phyloP scores from a whole-genome alignment of 306 rosid genomes.

The Sindora glabra region DNA sequence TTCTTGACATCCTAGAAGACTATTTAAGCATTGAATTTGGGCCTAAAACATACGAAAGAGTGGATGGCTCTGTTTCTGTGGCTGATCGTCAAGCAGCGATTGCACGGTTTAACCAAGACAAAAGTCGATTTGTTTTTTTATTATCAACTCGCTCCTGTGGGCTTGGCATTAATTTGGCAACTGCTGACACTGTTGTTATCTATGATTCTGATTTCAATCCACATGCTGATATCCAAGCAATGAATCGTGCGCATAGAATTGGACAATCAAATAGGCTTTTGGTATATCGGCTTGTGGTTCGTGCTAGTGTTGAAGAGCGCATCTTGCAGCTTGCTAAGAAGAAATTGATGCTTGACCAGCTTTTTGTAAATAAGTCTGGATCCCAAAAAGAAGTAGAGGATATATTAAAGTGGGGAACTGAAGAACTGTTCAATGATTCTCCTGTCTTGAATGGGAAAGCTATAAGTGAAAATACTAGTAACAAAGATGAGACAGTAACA shows the following conservation, averaged over 20 bases:
- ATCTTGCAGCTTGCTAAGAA: constrained; percentile 99
- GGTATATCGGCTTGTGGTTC: constrained; percentile 97
- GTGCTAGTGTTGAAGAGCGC: constrained; percentile 99
- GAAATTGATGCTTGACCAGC: constrained; percentile 99
- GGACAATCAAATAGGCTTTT: constrained; percentile 97
- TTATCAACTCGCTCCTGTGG: constrained; percentile 98
- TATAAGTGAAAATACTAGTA: constrained; percentile 48
- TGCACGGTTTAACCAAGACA: constrained; percentile 92
- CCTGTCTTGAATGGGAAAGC: constrained; percentile 53
- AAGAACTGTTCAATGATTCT: constrained; percentile 82
- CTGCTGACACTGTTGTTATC: constrained; percentile 97
- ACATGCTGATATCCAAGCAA: constrained; percentile 99
- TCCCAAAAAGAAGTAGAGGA: constrained; percentile 97
- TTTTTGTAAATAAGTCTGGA: constrained; percentile 94
- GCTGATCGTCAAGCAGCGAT: constrained; percentile 96
- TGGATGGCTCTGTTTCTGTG: constrained; percentile 93
- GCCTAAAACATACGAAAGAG: constrained; percentile 95
- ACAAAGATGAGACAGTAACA: constrained; percentile 63
- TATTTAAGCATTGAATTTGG: constrained; percentile 87
- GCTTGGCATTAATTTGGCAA: constrained; percentile 97
- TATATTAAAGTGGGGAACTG: constrained; percentile 97
- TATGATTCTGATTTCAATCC: constrained; percentile 99
- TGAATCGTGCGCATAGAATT: constrained; percentile 99
- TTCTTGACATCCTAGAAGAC: constrained; percentile 97
- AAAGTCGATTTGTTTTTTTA: constrained; percentile 94